These are phyloP conservation scores for Auricularia auricula-judae DNA, from an alignment of 768 basidiomycete species.

Conservation along the genomic window DNA sequence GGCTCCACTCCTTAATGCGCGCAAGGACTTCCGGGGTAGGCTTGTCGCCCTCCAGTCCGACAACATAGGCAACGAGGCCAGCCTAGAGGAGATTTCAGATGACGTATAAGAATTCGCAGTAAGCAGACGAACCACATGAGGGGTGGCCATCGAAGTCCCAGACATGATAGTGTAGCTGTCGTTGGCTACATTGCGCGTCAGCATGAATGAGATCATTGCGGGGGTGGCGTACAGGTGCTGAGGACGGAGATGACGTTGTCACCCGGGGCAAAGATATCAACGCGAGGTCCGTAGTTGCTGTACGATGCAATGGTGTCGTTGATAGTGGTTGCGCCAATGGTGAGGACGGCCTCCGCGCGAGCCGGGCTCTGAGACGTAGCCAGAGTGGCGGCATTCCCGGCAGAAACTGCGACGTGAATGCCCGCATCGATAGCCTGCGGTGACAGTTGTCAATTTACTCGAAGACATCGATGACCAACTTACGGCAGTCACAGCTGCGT, in stretches of 20 bases:
- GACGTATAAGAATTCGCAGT: no score
- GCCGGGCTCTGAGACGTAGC: constrained; percentile 6
- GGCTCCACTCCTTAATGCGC: constrained; percentile 17
- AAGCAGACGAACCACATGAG: constrained; percentile 36
- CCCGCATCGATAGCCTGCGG: constrained; percentile 16
- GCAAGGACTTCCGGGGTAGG: constrained; percentile 20
- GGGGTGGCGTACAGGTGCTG: neutral
- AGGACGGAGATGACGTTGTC: constrained; percentile 7
- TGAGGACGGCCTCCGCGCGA: constrained; percentile 5
- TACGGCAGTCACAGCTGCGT: constrained; percentile 53
- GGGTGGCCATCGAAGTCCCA: constrained; percentile 92
- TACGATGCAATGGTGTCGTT: constrained; percentile 7
- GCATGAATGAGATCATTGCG: neutral
- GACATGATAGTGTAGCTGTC: constrained; percentile 63
- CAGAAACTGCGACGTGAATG: constrained; percentile 9
- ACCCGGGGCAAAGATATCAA: constrained; percentile 10
- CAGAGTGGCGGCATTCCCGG: constrained; percentile 8
- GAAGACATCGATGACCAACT: neutral
- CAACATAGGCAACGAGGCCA: constrained; percentile 29
- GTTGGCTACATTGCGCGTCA: constrained; percentile 6
- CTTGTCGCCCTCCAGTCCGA: constrained; percentile 20
- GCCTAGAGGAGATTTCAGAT: constrained; percentile 7
- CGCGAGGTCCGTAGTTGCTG: constrained; percentile 9
- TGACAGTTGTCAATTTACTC: constrained; percentile 18
- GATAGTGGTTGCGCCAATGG: constrained; percentile 9